Evolutionary conservation across 2,329 filamentous ascomycete species (phyloP).

Genomic region (Aspergillus vadensis): DNA sequence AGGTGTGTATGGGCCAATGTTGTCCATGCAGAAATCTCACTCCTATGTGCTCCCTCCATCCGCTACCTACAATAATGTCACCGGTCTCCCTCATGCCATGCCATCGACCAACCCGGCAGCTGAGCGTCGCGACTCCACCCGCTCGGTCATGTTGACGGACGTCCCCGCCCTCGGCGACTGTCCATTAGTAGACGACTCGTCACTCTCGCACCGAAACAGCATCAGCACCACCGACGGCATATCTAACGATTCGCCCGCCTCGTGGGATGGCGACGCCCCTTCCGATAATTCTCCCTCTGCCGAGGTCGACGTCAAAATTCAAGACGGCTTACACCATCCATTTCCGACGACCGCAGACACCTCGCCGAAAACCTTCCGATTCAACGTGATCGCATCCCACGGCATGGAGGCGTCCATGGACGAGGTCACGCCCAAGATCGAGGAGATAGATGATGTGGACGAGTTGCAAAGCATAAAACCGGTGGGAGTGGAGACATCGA

Average conservation of each 20-base stretch:
- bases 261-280: constrained; percentile 29
- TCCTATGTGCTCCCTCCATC: constrained; percentile 28
- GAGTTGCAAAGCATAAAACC: constrained; percentile 38
- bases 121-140: constrained; percentile 26
- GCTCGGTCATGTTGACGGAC: constrained; percentile 26
- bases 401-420: constrained; percentile 27
- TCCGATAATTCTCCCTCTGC: constrained; percentile 25
- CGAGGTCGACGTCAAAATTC: constrained; percentile 25
- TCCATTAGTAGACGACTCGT: constrained; percentile 31
- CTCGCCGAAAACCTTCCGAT: constrained; percentile 26
- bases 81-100: constrained; percentile 13
- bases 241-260: constrained; percentile 34
- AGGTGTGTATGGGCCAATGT: constrained; percentile 34
- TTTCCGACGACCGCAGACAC: constrained; percentile 20
- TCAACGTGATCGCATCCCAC: constrained; percentile 28
- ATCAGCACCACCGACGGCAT: constrained; percentile 38
- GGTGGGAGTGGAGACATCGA: constrained; percentile 28
- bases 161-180: constrained; percentile 28
- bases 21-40: constrained; percentile 43
- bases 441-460: constrained; percentile 53
- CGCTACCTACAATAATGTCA: constrained; percentile 21
- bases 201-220: constrained; percentile 34
- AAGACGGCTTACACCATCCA: constrained; percentile 19
- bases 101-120: constrained; percentile 8
- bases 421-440: constrained; percentile 55